Evolutionary conservation across 495 filamentous ascomycete species (phyloP).

Genomic region (Trichoderma parareesei): DNA sequence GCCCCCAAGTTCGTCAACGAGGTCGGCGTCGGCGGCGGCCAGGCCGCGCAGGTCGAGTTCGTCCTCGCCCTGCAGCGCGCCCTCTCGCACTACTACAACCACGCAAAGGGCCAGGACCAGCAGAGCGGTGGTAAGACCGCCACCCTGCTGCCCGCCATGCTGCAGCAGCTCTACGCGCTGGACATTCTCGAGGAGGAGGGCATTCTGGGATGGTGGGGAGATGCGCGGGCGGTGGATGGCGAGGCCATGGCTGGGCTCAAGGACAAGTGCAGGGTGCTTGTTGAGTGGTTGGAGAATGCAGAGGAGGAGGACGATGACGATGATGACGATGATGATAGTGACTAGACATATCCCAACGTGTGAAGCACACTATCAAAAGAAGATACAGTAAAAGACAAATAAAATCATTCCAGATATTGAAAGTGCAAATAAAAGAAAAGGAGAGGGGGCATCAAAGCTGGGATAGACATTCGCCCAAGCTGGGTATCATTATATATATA

Average conservation of each 20-base stretch:
- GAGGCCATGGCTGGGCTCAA: slow-evolving; percentile 64
- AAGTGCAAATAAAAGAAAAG: neutral
- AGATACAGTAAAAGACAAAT: neutral
- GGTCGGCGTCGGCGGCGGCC: slow-evolving; percentile 41
- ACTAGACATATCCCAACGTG: neutral
- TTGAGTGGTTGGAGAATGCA: slow-evolving; percentile 79
- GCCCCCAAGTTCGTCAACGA: slow-evolving; percentile 44
- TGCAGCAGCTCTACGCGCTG: slow-evolving; percentile 72
- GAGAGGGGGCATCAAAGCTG: neutral
- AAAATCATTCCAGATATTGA: neutral
- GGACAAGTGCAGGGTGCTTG: slow-evolving; percentile 64
- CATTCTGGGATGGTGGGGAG: slow-evolving; percentile 80
- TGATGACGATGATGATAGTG: slow-evolving; percentile 40
- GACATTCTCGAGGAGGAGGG: slow-evolving; percentile 88
- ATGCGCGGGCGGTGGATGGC: slow-evolving; percentile 52
- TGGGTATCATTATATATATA: slow-evolving; percentile 4
- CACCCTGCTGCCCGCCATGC: slow-evolving; percentile 61
- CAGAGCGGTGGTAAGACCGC: slow-evolving; percentile 33
- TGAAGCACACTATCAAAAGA: neutral
- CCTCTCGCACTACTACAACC: slow-evolving; percentile 43
- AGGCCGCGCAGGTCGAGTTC: slow-evolving; percentile 70
- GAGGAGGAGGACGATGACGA: slow-evolving; percentile 74
- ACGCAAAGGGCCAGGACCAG: slow-evolving; percentile 38
- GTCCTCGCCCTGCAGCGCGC: slow-evolving; percentile 75
- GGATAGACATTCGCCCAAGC: neutral